phyloP scores from a whole-genome alignment of 2,329 filamentous ascomycete species.

The Anthostomella pinea region DNA sequence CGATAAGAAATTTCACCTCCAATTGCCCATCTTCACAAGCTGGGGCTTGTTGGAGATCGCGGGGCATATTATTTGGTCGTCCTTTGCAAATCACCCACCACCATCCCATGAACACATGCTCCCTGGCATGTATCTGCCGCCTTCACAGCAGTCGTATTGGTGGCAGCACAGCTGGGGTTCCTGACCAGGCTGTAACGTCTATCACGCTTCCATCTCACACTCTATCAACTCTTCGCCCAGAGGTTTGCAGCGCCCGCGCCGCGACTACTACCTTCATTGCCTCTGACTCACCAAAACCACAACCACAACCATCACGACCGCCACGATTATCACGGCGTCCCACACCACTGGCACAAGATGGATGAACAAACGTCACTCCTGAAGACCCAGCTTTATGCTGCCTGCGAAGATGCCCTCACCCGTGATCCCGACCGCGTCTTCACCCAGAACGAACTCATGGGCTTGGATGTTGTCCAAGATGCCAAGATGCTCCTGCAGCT shows the following conservation, averaged over 20 bases:
- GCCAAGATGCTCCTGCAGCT: constrained; percentile 52
- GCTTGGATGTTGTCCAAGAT: constrained; percentile 56
- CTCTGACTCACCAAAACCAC: constrained; percentile 3
- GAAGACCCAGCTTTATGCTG: constrained; percentile 57
- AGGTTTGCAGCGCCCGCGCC: constrained; percentile 4
- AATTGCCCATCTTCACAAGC: too few species aligned
- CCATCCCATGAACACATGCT: too few species aligned
- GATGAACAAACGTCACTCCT: constrained; percentile 37
- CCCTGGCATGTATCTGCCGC: too few species aligned
- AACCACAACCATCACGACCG: background rate
- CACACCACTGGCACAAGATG: too few species aligned
- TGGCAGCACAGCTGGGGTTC: constrained; percentile 16
- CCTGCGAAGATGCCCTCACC: constrained; percentile 44
- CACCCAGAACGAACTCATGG: constrained; percentile 56
- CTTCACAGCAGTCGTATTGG: constrained; percentile 15
- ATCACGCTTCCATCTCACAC: constrained; percentile 16
- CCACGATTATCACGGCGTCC: too few species aligned
- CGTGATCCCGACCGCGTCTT: constrained; percentile 48
- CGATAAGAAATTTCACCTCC: too few species aligned
- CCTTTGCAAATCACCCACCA: too few species aligned
- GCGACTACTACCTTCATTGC: constrained; percentile 2
- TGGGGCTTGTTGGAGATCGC: too few species aligned
- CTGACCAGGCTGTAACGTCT: constrained; percentile 20
- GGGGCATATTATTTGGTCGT: too few species aligned
- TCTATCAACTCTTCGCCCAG: constrained; percentile 17